Evolutionary conservation across 331 rosid species (phyloP), one percentile per base, ranked within the genome.

Genomic region (Telfairia occidentalis): DNA sequence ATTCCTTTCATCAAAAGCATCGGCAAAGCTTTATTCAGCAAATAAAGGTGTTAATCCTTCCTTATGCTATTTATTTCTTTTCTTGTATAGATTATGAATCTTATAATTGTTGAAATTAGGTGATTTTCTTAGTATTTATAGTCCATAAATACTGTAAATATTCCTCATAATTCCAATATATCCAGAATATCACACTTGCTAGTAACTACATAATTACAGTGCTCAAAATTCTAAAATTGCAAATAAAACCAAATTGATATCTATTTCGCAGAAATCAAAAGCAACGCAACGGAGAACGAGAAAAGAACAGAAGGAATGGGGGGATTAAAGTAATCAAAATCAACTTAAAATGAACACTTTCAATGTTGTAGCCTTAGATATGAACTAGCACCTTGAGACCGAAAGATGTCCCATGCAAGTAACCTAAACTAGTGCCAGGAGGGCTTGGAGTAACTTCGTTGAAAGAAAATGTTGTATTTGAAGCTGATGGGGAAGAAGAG

Each of bases 371-470:
- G 45, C 55, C 24, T 64, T 57, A 13, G 40, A 38, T 40, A 79
- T 70, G 74, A 15, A 67, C 23, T 38, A 69, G 82, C 88, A 95
- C 97, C 97, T 92, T 89, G 77, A 92, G 99, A 83, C 97, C 86
- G 32, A 88, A 66, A 64, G 91, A 76, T 76, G 87, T 74, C 73
- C 87, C 88, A 5, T 85, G 75, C 23, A 85, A 75, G 82, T 66
- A 85, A 80, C 92, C 88, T 76, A 81, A 80, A 80, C 73, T 87
- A 48, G 75, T 63, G 79, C 42, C 81, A 74, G 97, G 83, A 78
- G 91, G 92, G 79, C 81, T 80, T 65, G 94, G 96, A 2, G 92
- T 84, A 80, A 90, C 81, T 58, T 92, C 97, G 7, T 83, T 43
- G 70, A 86, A 94, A 59, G 84, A 74, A 85, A 79, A 81, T 59